Base-by-base conservation (phyloP, 495 filamentous ascomycete species). In the Penicillium cosmopolitanum region DNA sequence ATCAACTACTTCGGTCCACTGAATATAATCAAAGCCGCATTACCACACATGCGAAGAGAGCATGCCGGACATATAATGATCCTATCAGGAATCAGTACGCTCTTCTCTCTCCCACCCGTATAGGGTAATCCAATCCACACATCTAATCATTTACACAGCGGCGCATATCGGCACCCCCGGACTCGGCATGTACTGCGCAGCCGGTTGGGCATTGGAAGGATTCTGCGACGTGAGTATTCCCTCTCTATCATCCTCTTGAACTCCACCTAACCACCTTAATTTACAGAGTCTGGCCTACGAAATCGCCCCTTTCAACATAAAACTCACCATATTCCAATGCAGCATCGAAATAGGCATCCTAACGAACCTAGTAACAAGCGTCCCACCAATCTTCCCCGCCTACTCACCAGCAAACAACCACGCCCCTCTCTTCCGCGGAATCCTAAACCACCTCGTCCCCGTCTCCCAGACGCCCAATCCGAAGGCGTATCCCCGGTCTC, bases 231-330 rank as follows among this genome's bases (percentile, higher is more conserved):
- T 85, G 62, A 58, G 78, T 0, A 31, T 31, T 31, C 28, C 28
- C 28, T 8, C 28, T 31, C 28, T 1, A 2, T 4, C 1, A 31
- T 8, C 28, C 8, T 9, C 28, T 31, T 31, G 28, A 9, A 31
- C 4, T 4, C 4, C 25, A 31, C 5, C 28, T 31, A 31, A 31
- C 5, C 28, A 21, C 19, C 19, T 21, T 21, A 6, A 31, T 7
- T 16, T 59, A 86, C 61, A 87, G 84, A 95, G 91, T 50, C 80
- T 98, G 11, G 93, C 93, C 1, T 98, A 96, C 77, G 95, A 98
- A 75, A 89, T 98, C 53, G 95, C 95, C 0, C 95, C 95, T 1
- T 98, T 97, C 82, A 96, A 96, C 73, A 86, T 98, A 80, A 96
- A 94, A 73, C 84, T 97, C 65, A 96, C 92, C 38, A 93, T 98